Base-by-base conservation (phyloP, 768 basidiomycete species). In the Lentinula aciculospora region DNA sequence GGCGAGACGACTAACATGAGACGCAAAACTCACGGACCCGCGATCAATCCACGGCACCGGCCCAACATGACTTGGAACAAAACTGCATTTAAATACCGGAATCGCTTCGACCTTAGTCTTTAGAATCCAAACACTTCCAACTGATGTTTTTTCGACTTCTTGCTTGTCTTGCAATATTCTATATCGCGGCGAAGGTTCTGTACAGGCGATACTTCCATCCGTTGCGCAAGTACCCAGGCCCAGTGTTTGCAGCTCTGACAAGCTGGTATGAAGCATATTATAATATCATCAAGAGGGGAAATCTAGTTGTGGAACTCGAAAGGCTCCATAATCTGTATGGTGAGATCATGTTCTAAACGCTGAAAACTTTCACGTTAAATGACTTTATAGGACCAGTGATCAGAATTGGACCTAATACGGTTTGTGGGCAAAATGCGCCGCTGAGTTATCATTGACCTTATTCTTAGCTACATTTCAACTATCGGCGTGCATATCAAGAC, bases 361-460 rank as follows among this genome's bases (percentile, higher is more conserved):
- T 8, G 9, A 25, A 9, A 39, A 29, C 36, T 19, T 4, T 29
- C 25, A 8, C 27, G 44, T 39, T 37, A 40, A 40, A 17, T 45
- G 10, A 45, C n/a, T 1, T 8, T 17, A 17, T 44, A 74, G 73
- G 74, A 5, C 67, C 71, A 27, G 69, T 76, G 2, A 69, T 75
- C 31, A 60, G 75, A 44, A 63, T 75, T 28, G 68, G 67, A 9
- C 73, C 75, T 3, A 73, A 75, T 58, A 65, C 73, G 63, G 76
- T 75, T 45, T 42, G 66, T 34, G n/a, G n/a, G n/a, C 21, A 12
- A 25, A 13, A 27, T 28, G 58, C 53, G 28, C 17, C 46, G 15
- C 27, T 37, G 37, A 10, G 27, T 19, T 39, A 45, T 19, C 23
- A 34, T n/a, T 37, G 61, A 42, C 19, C 9, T 40, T 12, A 34